Evolutionary conservation across 1,139 yeast species (phyloP).

Genomic region (Pichia sp.): DNA sequence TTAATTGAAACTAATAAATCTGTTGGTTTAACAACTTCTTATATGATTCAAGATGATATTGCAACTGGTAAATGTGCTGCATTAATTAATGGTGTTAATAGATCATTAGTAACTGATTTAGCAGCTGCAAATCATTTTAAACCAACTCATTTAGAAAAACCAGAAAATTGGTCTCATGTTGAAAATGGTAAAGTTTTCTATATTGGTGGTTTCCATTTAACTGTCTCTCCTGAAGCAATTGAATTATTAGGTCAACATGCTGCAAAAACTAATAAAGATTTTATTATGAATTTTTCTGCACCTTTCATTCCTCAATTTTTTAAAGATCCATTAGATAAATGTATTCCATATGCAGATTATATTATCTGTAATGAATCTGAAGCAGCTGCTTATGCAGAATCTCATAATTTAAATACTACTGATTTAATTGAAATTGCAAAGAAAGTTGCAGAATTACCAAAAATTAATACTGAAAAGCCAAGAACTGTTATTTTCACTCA

Average conservation of each 20-base stretch:
- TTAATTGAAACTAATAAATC: constrained; percentile 74
- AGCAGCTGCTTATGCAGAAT: constrained; percentile 89
- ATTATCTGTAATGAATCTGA: constrained; percentile 95
- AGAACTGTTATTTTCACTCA: constrained; percentile 91
- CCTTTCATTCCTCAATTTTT: constrained; percentile 95
- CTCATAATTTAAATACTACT: constrained; percentile 58
- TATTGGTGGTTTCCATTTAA: constrained; percentile 97
- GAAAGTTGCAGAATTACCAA: constrained; percentile 72
- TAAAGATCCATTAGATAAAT: constrained; percentile 80
- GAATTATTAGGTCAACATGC: constrained; percentile 86
- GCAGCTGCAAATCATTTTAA: constrained; percentile 98
- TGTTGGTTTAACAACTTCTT: constrained; percentile 84
- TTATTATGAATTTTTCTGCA: constrained; percentile 85
- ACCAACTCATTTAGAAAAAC: constrained; percentile 76
- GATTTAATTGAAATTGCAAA: constrained; percentile 78
- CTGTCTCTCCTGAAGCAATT: constrained; percentile 96
- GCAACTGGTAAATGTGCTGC: constrained; percentile 99
- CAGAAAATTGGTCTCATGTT: constrained; percentile 86
- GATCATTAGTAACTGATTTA: constrained; percentile 92
- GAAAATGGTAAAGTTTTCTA: constrained; percentile 77
- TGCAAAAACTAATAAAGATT: constrained; percentile 76
- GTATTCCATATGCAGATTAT: constrained; percentile 83
- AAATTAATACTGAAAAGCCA: constrained; percentile 60
- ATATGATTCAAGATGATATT: constrained; percentile 67
- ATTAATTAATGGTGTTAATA: constrained; percentile 69